Evolutionary conservation across 805 yeast genomes (phyloP).

Genomic region (Zygoascus bituminiphila): DNA sequence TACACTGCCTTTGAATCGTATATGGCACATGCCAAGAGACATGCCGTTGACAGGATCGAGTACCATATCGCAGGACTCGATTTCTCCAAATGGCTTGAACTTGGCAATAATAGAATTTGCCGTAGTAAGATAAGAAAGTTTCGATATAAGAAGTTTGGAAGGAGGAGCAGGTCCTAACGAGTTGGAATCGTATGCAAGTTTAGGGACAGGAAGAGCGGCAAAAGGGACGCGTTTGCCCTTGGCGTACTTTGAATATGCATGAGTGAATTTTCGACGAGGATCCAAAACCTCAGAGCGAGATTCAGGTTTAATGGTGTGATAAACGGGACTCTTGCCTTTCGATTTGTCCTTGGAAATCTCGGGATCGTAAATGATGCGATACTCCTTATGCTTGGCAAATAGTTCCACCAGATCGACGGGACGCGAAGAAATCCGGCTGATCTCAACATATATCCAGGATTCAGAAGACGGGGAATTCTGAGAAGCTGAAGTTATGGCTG

Average conservation of each 20-base stretch:
- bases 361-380: conserved; percentile 42
- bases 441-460: neutral
- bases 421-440: neutral
- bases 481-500: neutral
- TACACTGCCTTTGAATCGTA: conserved; percentile 48
- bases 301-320: conserved; percentile 24
- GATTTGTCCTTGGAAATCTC: conserved; percentile 38
- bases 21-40: conserved; percentile 63
- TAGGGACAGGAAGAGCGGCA: conserved; percentile 22
- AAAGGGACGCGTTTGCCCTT: conserved; percentile 19
- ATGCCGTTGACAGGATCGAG: conserved; percentile 70
- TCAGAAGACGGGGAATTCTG: neutral
- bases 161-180: conserved; percentile 72
- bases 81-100: conserved; percentile 54
- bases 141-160: conserved; percentile 61
- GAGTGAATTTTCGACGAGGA: conserved; percentile 9
- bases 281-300: conserved; percentile 22
- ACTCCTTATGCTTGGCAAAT: neutral
- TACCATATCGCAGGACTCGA: conserved; percentile 49
- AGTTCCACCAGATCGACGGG: neutral
- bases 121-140: conserved; percentile 36
- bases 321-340: conserved; percentile 31
- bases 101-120: conserved; percentile 12
- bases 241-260: conserved; percentile 5
- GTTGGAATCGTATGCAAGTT: conserved; percentile 51